These are phyloP conservation scores for Ustilago tritici DNA, from an alignment of 1,284 basidiomycete genomes.

Conservation along the genomic window DNA sequence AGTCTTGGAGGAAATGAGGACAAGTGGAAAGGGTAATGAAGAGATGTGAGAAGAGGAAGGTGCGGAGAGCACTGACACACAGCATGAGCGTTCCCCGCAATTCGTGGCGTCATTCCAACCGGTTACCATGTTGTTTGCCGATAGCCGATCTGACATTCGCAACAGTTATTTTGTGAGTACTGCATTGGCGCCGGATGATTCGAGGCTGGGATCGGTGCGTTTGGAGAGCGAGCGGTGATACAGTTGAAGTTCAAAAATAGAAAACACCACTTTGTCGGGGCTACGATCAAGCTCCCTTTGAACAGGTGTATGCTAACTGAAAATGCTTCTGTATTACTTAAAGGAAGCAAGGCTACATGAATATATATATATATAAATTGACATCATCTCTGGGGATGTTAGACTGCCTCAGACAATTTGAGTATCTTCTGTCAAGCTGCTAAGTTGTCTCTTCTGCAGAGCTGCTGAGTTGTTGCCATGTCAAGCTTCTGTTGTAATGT, in stretches of 20 bases:
- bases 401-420: no score
- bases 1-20: background rate
- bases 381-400: no score
- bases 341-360: no score
- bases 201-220: conserved; percentile 5
- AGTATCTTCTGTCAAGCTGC: no score
- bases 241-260: conserved; percentile 2
- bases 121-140: background rate
- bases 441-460: no score
- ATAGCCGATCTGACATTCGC: background rate
- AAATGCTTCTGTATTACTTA: no score
- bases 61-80: background rate
- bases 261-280: background rate
- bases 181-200: background rate
- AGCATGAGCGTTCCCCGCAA: conserved; percentile 5
- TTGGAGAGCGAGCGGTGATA: conserved; percentile 26
- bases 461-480: no score
- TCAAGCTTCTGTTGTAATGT: no score
- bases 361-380: no score
- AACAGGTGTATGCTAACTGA: no score
- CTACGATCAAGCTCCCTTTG: no score
- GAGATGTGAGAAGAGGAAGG: background rate
- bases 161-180: background rate
- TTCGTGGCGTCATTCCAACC: conserved; percentile 1
- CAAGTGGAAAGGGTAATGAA: background rate